Evolutionary conservation across 192 early-diverging fungal species (phyloP), one percentile per base, ranked within the genome.

Genomic region (Rhizoclosmatium sp.): DNA sequence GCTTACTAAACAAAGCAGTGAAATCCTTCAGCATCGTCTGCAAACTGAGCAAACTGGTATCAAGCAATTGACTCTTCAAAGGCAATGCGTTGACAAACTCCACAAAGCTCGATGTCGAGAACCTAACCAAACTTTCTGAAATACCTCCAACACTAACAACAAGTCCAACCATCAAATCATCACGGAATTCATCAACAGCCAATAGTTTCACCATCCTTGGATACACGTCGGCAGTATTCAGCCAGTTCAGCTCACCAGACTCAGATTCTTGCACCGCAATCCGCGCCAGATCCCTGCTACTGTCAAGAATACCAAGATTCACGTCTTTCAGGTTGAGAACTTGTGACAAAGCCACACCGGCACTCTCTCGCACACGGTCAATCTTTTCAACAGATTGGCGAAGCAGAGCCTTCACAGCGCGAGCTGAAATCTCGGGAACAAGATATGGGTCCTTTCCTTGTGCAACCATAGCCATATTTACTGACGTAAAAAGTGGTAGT

Each of bases 311-410:
- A 60, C 71, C 59, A 47, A 79, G 48, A 41, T 76, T 64, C 21
- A 82, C 19, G 65, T 44, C 9, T 31, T 75, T 59, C 2, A 89
- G 75, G 59, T 82, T 44, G 10, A 77, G 48, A 47, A 68, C 21
- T 5, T 72, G 71, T 9, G 67, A 66, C 51, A 99, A 79, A 9
- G 91, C 84, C 12, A 67, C 69, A 0, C 96, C 95, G 3, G 96
- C 96, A 48, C 84, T 84, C 2, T 84, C 85, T 65, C 98, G 87
- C 3, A 97, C 88, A 58, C 91, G 82, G 83, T 99, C 97, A 78
- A 99, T 98, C 77, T 95, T 95, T 82, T 98, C 97, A 1, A 96
- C 92, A 48, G 91, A 88, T 67, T 96, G 94, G 39, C 93, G 90
- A 51, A 96, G 65, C 46, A 94, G 54, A 9, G n/a, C 40, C n/a